phyloP scores from a whole-genome alignment of 139 green algal species.

The Coccomyxa sp. region DNA sequence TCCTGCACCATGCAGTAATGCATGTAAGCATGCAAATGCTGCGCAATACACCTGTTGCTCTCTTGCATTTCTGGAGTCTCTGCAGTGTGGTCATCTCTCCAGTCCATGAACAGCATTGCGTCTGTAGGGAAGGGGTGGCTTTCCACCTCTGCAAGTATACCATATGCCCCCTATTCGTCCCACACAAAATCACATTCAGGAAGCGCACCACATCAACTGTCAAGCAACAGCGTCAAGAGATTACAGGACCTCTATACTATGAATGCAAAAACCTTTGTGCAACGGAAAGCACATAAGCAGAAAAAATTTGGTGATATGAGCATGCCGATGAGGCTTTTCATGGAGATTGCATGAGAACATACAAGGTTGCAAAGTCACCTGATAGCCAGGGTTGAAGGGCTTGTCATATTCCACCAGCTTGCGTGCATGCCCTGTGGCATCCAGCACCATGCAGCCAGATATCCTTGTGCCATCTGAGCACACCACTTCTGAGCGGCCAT shows the following conservation, averaged over 20 bases:
- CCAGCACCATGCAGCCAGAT: constrained; percentile 66
- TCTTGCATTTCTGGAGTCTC: constrained; percentile 43
- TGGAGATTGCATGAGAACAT: no score
- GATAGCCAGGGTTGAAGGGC: constrained; percentile 77
- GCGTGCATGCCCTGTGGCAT: constrained; percentile 86
- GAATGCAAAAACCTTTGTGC: no score
- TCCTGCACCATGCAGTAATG: not conserved
- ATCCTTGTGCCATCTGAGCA: constrained; percentile 48
- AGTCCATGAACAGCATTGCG: constrained; percentile 99
- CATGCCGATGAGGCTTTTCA: no score
- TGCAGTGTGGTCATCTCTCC: constrained; percentile 86
- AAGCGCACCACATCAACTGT: no score
- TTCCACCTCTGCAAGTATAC: constrained; percentile 82
- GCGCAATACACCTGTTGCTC: not conserved
- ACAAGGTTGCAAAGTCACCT: no score
- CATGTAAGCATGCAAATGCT: not conserved
- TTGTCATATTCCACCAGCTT: constrained; percentile 86
- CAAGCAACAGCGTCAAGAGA: no score
- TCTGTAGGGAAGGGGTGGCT: constrained; percentile 86
- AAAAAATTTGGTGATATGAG: no score
- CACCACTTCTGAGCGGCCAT: constrained; percentile 46
- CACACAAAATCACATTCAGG: not conserved
- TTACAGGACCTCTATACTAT: no score
- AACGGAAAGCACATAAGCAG: not conserved
- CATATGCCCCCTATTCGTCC: constrained; percentile 91